These are phyloP conservation scores for Septoria petroselini DNA, from an alignment of 2,329 filamentous ascomycete species.

Conservation along the genomic window DNA sequence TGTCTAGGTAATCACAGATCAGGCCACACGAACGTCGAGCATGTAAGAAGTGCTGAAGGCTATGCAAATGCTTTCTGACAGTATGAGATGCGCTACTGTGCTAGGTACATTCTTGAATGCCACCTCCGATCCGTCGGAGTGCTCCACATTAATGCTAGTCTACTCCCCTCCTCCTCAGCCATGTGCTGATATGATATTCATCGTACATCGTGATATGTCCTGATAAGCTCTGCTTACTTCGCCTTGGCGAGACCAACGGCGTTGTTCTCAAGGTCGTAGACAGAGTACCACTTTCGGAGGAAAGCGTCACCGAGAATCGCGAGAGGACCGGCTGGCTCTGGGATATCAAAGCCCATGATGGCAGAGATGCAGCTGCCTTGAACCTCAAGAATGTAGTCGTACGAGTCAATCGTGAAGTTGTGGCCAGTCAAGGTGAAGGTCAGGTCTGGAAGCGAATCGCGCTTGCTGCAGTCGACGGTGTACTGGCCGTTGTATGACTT, in stretches of 20 bases:
- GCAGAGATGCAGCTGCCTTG: slow-evolving; percentile 94
- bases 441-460: slow-evolving; percentile 79
- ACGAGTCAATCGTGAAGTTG: slow-evolving; percentile 84
- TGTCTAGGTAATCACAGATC: not conserved
- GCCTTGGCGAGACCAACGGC: slow-evolving; percentile 86
- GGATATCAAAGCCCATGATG: slow-evolving; percentile 90
- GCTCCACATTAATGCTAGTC: slow-evolving; percentile 1
- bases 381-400: slow-evolving; percentile 94
- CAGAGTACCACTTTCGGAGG: slow-evolving; percentile 84
- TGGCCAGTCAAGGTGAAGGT: slow-evolving; percentile 86
- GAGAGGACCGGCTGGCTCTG: slow-evolving; percentile 81
- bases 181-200: slow-evolving; percentile 4
- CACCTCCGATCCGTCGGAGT: not conserved
- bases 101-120: slow-evolving; percentile 19
- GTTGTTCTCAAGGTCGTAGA: slow-evolving; percentile 89
- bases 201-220: slow-evolving; percentile 8
- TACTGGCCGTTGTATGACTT: slow-evolving; percentile 98
- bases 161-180: slow-evolving; percentile 14
- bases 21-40: too few species aligned
- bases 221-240: slow-evolving; percentile 52
- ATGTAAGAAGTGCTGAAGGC: too few species aligned
- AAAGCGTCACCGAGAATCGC: slow-evolving; percentile 89
- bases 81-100: slow-evolving; percentile 19
- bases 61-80: slow-evolving; percentile 1
- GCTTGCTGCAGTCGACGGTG: slow-evolving; percentile 83